These are phyloP conservation scores for Mycena chlorophos DNA, from an alignment of 768 basidiomycete genomes.

Conservation along the genomic window DNA sequence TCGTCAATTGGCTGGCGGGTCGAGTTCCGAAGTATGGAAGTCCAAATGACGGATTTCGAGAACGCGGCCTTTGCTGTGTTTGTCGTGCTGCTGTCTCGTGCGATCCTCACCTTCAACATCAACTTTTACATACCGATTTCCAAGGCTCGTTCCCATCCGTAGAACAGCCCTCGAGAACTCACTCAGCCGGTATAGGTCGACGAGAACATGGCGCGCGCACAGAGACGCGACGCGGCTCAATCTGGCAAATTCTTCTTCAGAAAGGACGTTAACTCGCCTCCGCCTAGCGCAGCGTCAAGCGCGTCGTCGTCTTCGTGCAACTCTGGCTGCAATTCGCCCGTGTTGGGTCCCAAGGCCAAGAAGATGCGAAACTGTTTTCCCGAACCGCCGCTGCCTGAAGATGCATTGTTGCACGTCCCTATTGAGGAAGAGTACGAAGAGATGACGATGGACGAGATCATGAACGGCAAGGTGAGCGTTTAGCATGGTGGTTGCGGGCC, in stretches of 20 bases:
- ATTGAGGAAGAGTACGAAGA: constrained; percentile 88
- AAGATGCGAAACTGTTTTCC: constrained; percentile 75
- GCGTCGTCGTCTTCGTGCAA: constrained; percentile 45
- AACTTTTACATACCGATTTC: constrained; percentile 98
- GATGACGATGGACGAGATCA: constrained; percentile 89
- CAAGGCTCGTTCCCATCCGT: constrained; percentile 53
- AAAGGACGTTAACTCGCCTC: constrained; percentile 73
- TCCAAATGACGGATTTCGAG: constrained; percentile 98
- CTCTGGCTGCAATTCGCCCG: constrained; percentile 40
- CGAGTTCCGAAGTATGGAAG: constrained; percentile 98
- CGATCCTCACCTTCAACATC: constrained; percentile 86
- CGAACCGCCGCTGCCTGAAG: constrained; percentile 51
- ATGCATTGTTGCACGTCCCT: constrained; percentile 42
- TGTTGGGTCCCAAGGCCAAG: constrained; percentile 54
- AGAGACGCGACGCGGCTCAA: constrained; percentile 74
- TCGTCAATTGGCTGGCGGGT: constrained; percentile 97
- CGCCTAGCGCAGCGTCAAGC: constrained; percentile 43
- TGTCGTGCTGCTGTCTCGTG: constrained; percentile 89
- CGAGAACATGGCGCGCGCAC: constrained; percentile 92
- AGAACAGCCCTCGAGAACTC: neutral
- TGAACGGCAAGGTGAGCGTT: constrained; percentile 80
- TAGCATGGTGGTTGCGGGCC: neutral
- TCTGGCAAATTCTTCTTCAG: constrained; percentile 88
- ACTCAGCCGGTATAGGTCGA: constrained; percentile 66
- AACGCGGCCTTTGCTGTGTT: constrained; percentile 97